Percentiles rank a stretch among this genome's conserved stretches.
Conservation (phyloP, 2,329 filamentous ascomycete species). For the Leptographium wingfieldii region DNA sequence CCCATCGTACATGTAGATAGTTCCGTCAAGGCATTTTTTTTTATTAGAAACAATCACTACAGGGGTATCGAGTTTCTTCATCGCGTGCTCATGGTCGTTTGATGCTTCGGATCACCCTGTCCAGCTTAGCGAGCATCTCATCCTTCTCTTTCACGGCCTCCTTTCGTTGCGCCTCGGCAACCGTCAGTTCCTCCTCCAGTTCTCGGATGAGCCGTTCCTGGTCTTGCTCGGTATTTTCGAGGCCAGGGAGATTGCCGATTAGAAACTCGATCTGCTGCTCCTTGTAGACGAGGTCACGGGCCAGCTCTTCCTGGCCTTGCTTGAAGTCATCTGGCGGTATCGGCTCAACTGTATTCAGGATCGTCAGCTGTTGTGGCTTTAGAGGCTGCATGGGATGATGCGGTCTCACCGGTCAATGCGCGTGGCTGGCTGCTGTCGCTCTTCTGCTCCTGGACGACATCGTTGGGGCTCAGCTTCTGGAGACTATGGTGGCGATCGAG, state of each 20-base stretch:
- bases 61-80: constrained; percentile 3
- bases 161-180: constrained; percentile 48
- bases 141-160: constrained; percentile 53
- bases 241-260: constrained; percentile 61
- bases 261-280: constrained; percentile 74
- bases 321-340: constrained; percentile 52
- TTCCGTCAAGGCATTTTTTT: not conserved
- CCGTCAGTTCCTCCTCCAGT: constrained; percentile 51
- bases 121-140: constrained; percentile 45
- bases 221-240: constrained; percentile 66
- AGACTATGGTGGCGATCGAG: constrained; percentile 57
- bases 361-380: not conserved
- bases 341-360: constrained; percentile 38
- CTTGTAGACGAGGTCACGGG: constrained; percentile 63
- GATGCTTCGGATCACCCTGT: constrained; percentile 47
- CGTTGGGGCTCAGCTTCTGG: constrained; percentile 41
- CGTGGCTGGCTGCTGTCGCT: constrained; percentile 9
- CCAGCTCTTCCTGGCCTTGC: constrained; percentile 57
- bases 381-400: not conserved
- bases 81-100: constrained; percentile 35
- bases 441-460: constrained; percentile 47
- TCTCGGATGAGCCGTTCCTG: constrained; percentile 56
- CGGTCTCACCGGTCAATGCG: constrained; percentile 7
- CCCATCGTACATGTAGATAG: not conserved
- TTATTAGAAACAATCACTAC: not conserved